Conservation (phyloP, 1,284 basidiomycete genomes). For the Cerioporus squamosus region DNA sequence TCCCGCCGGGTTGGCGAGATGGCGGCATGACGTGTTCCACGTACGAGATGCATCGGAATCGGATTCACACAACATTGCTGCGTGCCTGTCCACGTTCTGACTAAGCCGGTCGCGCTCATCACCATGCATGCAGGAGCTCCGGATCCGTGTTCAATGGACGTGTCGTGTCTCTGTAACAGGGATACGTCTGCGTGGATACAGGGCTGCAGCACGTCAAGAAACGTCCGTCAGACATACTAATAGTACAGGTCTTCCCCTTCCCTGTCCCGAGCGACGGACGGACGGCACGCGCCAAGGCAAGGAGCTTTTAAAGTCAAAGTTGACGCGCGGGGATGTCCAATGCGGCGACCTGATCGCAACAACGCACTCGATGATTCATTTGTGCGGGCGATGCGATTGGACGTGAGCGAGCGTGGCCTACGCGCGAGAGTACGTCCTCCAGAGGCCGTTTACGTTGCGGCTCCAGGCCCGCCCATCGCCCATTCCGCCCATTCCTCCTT, state of each 20-base stretch:
- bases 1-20: neutral
- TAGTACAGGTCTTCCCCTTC: too few species aligned
- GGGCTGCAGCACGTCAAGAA: too few species aligned
- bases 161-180: too few species aligned
- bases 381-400: neutral
- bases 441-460: neutral
- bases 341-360: neutral
- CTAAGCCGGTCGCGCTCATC: too few species aligned
- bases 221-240: too few species aligned
- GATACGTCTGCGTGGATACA: too few species aligned
- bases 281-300: neutral
- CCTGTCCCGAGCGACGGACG: too few species aligned
- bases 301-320: slow-evolving; percentile 1
- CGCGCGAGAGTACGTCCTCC: too few species aligned
- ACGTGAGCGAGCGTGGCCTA: neutral
- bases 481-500: neutral
- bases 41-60: neutral
- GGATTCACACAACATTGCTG: neutral
- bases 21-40: neutral
- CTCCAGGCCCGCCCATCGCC: neutral
- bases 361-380: too few species aligned
- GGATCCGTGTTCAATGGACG: too few species aligned
- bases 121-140: too few species aligned
- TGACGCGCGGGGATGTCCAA: neutral
- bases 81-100: too few species aligned